These are phyloP conservation scores for Aspergillus sparsus DNA, from an alignment of 495 filamentous ascomycete species.

Conservation along the genomic window DNA sequence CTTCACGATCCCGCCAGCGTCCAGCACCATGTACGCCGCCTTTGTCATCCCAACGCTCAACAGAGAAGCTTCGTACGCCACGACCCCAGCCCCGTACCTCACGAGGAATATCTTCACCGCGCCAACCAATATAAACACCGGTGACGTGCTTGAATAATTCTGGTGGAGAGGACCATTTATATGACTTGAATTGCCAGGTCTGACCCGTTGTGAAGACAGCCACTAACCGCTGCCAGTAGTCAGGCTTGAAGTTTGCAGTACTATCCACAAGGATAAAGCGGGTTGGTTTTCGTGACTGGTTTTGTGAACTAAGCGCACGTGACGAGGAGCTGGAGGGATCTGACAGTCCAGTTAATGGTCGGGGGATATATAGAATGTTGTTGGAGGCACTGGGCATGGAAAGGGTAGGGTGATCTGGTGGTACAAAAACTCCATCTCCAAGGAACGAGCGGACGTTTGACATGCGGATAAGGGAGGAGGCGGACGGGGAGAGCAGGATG, in stretches of 20 bases:
- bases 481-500: constrained; percentile 97
- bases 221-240: constrained; percentile 95
- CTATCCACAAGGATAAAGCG: constrained; percentile 94
- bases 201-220: constrained; percentile 98
- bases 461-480: constrained; percentile 95
- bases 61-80: constrained; percentile 67
- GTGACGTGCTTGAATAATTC: constrained; percentile 87
- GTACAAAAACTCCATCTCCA: constrained; percentile 76
- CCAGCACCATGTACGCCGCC: constrained; percentile 54
- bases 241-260: constrained; percentile 91
- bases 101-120: constrained; percentile 76
- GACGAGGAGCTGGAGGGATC: constrained; percentile 34
- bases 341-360: constrained; percentile 70
- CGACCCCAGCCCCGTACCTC: constrained; percentile 81
- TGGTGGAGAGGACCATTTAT: constrained; percentile 88
- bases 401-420: constrained; percentile 66
- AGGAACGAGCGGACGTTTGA: constrained; percentile 97
- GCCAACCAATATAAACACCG: constrained; percentile 89
- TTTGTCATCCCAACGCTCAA: constrained; percentile 78
- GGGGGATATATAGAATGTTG: constrained; percentile 81
- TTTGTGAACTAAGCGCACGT: constrained; percentile 26
- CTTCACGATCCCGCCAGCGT: constrained; percentile 88
- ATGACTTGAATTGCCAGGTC: constrained; percentile 97
- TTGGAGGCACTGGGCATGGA: constrained; percentile 52
- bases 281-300: constrained; percentile 65